A percentile compares a stretch with the other conserved stretches of the same genome.
Evolutionary conservation across 495 filamentous ascomycete species (phyloP).

Genomic region (Xylaria cubensis): DNA sequence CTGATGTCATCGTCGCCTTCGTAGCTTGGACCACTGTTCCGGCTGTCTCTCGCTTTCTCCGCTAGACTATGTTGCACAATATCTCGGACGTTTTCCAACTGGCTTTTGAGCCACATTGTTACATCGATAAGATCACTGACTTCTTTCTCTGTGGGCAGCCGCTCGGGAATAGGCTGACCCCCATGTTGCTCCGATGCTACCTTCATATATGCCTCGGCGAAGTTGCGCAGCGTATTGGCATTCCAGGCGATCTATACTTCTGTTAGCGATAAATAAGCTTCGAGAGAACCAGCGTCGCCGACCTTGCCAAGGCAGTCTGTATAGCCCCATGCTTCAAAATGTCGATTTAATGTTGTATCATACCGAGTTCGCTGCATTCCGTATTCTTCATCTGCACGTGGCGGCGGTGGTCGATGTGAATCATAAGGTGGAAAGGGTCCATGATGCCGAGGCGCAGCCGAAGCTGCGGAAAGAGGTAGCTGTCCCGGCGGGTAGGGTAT

Average conservation of each 20-base stretch:
- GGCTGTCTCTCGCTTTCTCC: constrained; percentile 52
- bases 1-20: constrained; percentile 54
- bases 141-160: constrained; percentile 54
- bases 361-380: constrained; percentile 45
- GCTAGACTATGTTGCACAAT: constrained; percentile 49
- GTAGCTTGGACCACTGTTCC: constrained; percentile 43
- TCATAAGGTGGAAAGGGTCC: constrained; percentile 50
- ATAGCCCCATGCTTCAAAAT: constrained; percentile 52
- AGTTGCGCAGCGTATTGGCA: constrained; percentile 52
- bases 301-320: constrained; percentile 51
- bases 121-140: constrained; percentile 48
- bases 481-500: constrained; percentile 48
- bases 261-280: constrained; percentile 32
- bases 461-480: constrained; percentile 51
- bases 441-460: constrained; percentile 48
- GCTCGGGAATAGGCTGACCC: constrained; percentile 52
- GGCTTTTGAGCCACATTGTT: constrained; percentile 44
- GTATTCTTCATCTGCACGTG: constrained; percentile 51
- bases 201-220: constrained; percentile 54
- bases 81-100: constrained; percentile 54
- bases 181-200: constrained; percentile 58
- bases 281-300: constrained; percentile 26
- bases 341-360: constrained; percentile 47
- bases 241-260: constrained; percentile 48
- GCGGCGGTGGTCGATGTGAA: constrained; percentile 42